Percentiles rank a stretch among this genome's conserved stretches.
These are phyloP conservation scores for Plenodomus lindquistii DNA, from an alignment of 2,329 filamentous ascomycete species.

Conservation along the genomic window DNA sequence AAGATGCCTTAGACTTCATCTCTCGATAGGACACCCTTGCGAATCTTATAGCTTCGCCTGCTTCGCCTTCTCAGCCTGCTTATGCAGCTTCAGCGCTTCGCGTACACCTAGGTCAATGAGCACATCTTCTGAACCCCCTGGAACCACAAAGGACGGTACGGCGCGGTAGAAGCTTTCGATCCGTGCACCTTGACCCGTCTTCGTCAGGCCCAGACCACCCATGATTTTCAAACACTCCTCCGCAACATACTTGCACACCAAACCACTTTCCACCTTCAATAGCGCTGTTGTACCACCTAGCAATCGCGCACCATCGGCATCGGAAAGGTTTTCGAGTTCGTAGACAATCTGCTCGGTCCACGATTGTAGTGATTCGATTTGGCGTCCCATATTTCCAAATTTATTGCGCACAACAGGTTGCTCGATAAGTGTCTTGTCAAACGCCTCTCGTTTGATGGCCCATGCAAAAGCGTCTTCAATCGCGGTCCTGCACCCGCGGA, in stretches of 20 bases:
- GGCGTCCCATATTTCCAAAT: conserved; percentile 35
- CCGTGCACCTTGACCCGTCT: conserved; percentile 30
- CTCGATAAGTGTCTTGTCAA: conserved; percentile 37
- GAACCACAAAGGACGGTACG: conserved; percentile 28
- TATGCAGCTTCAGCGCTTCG: conserved; percentile 34
- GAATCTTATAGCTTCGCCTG: conserved; percentile 21
- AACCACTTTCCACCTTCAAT: conserved; percentile 29
- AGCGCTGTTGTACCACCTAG: conserved; percentile 30
- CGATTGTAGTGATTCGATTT: conserved; percentile 32
- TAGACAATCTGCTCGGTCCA: conserved; percentile 38
- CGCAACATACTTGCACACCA: conserved; percentile 32
- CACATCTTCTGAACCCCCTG: conserved; percentile 34
- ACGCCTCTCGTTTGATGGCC: conserved; percentile 36
- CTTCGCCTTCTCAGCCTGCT: conserved; percentile 26
- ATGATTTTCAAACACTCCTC: conserved; percentile 33
- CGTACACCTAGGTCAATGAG: conserved; percentile 35
- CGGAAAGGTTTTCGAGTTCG: conserved; percentile 24
- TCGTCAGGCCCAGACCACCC: conserved; percentile 31
- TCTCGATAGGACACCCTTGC: too few species aligned
- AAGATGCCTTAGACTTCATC: too few species aligned
- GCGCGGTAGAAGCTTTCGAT: conserved; percentile 33
- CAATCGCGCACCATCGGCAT: conserved; percentile 22
- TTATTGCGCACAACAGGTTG: conserved; percentile 40
- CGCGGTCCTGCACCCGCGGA: conserved; percentile 30
- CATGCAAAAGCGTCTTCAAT: conserved; percentile 36